These are phyloP conservation scores for Chaetoceros tenuissimus DNA, from an alignment of 108 stramenopile species.

Conservation along the genomic window DNA sequence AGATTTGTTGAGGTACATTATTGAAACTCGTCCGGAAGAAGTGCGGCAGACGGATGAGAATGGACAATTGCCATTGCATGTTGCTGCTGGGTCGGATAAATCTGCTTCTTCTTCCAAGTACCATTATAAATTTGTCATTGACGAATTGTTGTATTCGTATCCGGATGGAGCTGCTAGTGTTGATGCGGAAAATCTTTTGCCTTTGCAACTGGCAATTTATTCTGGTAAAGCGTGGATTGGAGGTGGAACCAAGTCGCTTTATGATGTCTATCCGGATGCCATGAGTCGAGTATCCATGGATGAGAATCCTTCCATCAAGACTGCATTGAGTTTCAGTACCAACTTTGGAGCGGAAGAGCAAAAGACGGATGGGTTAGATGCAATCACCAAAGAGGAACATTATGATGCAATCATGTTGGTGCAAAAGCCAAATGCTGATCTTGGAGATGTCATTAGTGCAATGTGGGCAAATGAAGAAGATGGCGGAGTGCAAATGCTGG, in stretches of 20 bases:
- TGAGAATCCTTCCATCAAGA: slow-evolving; percentile 35
- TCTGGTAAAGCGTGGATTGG: slow-evolving; percentile 83
- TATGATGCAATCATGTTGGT: slow-evolving; percentile 86
- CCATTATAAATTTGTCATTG: slow-evolving; percentile 35
- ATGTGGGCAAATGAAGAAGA: slow-evolving; percentile 90
- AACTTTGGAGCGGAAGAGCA: slow-evolving; percentile 25
- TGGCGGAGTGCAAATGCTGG: slow-evolving; percentile 82
- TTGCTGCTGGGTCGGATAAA: slow-evolving; percentile 45
- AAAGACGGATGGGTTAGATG: slow-evolving; percentile 13
- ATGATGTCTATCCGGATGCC: slow-evolving; percentile 69
- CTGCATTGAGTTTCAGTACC: slow-evolving; percentile 38
- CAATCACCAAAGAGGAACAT: slow-evolving; percentile 61
- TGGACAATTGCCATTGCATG: slow-evolving; percentile 73
- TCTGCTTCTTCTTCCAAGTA: slow-evolving; percentile 69
- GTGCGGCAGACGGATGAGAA: slow-evolving; percentile 48
- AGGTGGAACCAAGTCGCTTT: slow-evolving; percentile 67
- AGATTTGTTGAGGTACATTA: slow-evolving; percentile 74
- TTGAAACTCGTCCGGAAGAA: slow-evolving; percentile 77
- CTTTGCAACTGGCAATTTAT: slow-evolving; percentile 61
- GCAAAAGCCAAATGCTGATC: slow-evolving; percentile 43
- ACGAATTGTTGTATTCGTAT: slow-evolving; percentile 77
- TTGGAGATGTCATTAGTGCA: slow-evolving; percentile 55
- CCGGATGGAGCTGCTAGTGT: slow-evolving; percentile 61
- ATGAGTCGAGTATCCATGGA: slow-evolving; percentile 52
- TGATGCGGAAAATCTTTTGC: slow-evolving; percentile 50